Conservation (phyloP, 768 basidiomycete species). For the Cystobasidium tubakii region DNA sequence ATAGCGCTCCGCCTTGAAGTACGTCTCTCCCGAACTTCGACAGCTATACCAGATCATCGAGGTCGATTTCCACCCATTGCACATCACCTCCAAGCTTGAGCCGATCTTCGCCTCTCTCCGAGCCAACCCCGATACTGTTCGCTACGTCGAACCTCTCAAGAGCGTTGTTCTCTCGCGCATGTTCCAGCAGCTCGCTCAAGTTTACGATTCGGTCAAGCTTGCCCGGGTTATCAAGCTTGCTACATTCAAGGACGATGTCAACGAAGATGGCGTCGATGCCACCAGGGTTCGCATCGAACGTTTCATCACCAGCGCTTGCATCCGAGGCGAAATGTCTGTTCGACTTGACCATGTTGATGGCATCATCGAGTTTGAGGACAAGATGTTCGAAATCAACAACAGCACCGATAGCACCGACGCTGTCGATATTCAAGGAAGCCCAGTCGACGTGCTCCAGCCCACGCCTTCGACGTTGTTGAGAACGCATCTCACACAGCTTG, state of each 20-base stretch:
- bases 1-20: conserved; percentile 73
- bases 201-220: conserved; percentile 81
- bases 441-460: conserved; percentile 57
- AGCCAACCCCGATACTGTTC: conserved; percentile 52
- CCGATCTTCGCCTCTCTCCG: conserved; percentile 66
- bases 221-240: conserved; percentile 70
- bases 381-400: conserved; percentile 47
- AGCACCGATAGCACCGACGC: conserved; percentile 19
- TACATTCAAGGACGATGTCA: conserved; percentile 63
- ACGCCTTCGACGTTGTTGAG: conserved; percentile 66
- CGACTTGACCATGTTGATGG: conserved; percentile 82
- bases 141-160: conserved; percentile 82
- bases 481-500: conserved; percentile 71
- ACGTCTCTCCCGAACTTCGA: conserved; percentile 66
- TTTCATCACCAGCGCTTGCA: conserved; percentile 86
- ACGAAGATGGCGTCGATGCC: conserved; percentile 50
- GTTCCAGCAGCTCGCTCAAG: conserved; percentile 81
- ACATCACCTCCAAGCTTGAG: conserved; percentile 68
- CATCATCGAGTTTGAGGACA: conserved; percentile 75
- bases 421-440: conserved; percentile 30
- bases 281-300: conserved; percentile 57
- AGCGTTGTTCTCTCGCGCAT: conserved; percentile 86
- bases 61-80: conserved; percentile 85
- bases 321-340: conserved; percentile 75
- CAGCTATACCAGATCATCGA: conserved; percentile 76